These are phyloP conservation scores for Hyaloscypha bicolor DNA, from an alignment of 495 filamentous ascomycete species.

Conservation along the genomic window DNA sequence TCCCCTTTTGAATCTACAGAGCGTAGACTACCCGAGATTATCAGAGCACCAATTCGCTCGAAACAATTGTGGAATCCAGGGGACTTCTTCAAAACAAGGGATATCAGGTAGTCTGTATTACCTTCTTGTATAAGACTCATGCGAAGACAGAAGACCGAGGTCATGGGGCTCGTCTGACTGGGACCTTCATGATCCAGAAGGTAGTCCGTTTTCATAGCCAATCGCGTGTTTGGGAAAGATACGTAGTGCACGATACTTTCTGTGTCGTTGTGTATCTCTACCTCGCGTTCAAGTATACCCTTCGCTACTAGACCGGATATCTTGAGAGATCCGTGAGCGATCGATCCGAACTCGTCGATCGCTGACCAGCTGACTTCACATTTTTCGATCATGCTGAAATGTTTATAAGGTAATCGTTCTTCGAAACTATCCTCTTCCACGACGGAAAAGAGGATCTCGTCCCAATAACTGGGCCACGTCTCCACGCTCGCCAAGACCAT, in stretches of 20 bases:
- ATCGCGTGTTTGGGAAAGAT: not conserved
- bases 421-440: not conserved
- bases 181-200: not conserved
- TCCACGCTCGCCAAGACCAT: constrained; percentile 34
- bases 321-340: not conserved
- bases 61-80: not conserved
- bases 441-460: not conserved
- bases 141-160: not conserved
- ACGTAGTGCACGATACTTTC: not conserved
- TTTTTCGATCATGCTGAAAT: not conserved
- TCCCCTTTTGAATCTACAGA: too few species aligned
- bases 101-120: not conserved
- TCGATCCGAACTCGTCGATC: not conserved
- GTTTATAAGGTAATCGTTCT: not conserved
- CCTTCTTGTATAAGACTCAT: not conserved
- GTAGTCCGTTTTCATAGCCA: not conserved
- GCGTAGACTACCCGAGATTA: too few species aligned
- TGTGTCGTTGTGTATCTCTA: not conserved
- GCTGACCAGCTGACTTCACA: not conserved
- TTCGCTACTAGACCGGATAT: not conserved
- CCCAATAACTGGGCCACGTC: not conserved
- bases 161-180: not conserved
- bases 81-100: not conserved
- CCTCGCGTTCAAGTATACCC: not conserved
- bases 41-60: not conserved